Evolutionary conservation across 257 asterid genomes (phyloP).

Genomic region (Osmanthus fragrans): DNA sequence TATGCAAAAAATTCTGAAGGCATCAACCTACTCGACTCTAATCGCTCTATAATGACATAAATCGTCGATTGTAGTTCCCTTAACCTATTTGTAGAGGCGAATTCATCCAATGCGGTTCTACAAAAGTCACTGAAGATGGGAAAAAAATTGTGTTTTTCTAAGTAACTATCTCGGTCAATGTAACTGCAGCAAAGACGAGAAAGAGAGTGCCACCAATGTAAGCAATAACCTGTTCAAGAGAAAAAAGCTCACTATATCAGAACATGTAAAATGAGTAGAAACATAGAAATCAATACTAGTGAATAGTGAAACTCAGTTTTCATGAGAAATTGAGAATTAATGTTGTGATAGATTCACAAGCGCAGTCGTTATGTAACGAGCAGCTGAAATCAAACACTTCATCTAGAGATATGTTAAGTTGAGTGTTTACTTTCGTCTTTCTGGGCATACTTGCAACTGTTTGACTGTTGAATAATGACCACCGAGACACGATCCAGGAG

Average conservation of each 20-base stretch:
- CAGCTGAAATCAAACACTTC: background rate
- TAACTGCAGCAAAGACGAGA: conserved; percentile 77
- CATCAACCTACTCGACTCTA: background rate
- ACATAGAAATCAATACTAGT: background rate
- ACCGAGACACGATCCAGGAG: background rate
- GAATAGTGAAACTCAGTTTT: background rate
- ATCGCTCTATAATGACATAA: conserved; percentile 5
- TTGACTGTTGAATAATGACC: background rate
- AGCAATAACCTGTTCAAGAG: conserved; percentile 55
- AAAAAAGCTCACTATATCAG: background rate
- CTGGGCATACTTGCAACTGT: background rate
- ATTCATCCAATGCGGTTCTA: background rate
- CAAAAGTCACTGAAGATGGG: background rate
- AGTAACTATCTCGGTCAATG: conserved; percentile 61
- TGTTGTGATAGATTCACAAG: background rate
- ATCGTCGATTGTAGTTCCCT: background rate
- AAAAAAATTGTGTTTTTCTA: conserved; percentile 20
- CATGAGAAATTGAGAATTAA: background rate
- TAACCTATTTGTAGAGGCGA: background rate
- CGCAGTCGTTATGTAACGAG: background rate
- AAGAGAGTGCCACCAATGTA: conserved; percentile 84
- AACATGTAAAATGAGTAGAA: background rate
- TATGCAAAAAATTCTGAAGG: background rate
- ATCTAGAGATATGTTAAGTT: background rate
- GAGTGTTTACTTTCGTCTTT: background rate